Percentiles rank a stretch among this genome's conserved stretches.
phyloP scores from a whole-genome alignment of 305 asterid genomes.

The Fraxinus velutina region DNA sequence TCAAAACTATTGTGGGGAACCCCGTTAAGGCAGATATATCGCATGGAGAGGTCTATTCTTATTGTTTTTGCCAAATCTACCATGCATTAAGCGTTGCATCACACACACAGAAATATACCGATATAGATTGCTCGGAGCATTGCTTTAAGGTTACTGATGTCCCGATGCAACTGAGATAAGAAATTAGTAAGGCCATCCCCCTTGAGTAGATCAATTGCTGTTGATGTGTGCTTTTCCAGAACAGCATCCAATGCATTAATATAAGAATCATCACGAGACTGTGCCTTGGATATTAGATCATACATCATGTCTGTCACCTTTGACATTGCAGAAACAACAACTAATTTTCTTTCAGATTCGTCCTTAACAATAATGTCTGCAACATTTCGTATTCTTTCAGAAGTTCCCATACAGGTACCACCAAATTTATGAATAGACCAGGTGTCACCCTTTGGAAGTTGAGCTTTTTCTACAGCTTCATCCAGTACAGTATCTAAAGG shows the following conservation, averaged over 20 bases:
- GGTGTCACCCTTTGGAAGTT: constrained; percentile 70
- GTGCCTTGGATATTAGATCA: constrained; percentile 79
- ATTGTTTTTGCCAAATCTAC: not conserved
- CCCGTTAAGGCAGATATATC: not conserved
- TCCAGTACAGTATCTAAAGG: constrained; percentile 44
- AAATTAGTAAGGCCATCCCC: constrained; percentile 73
- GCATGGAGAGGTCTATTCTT: not conserved
- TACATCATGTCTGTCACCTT: constrained; percentile 99
- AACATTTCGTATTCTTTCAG: constrained; percentile 79
- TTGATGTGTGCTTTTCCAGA: constrained; percentile 70
- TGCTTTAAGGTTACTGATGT: constrained; percentile 76
- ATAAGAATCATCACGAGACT: constrained; percentile 73
- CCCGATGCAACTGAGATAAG: constrained; percentile 62
- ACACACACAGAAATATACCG: constrained; percentile 43
- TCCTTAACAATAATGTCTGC: constrained; percentile 72
- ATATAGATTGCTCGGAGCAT: constrained; percentile 90
- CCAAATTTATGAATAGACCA: constrained; percentile 98
- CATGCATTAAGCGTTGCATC: not conserved
- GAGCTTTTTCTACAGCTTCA: constrained; percentile 48
- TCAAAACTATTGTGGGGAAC: not conserved
- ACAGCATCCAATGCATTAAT: constrained; percentile 62
- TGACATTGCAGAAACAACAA: constrained; percentile 93
- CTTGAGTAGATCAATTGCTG: constrained; percentile 73
- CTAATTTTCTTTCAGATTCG: constrained; percentile 71
- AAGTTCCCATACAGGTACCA: constrained; percentile 90